Evolutionary conservation across 2,329 filamentous ascomycete genomes (phyloP).

Genomic region (Bipolaris gigantea): DNA sequence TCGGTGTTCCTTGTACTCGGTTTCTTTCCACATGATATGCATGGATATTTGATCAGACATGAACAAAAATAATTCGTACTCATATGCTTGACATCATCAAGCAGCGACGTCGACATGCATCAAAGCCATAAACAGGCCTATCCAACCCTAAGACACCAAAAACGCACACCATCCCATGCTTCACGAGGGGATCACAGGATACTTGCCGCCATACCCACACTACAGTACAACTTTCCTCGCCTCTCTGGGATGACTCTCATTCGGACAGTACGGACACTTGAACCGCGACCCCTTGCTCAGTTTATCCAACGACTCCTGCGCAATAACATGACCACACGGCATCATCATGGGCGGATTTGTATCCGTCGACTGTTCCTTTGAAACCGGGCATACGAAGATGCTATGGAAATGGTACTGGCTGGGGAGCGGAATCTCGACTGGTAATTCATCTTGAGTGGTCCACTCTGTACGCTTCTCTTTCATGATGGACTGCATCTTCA

Average conservation of each 20-base stretch:
- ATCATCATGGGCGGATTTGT: constrained; percentile 95
- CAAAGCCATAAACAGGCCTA: not conserved
- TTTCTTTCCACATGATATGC: too few relatives aligned
- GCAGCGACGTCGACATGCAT: not conserved
- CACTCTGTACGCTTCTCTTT: constrained; percentile 89
- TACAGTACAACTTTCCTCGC: constrained; percentile 53
- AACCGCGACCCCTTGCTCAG: constrained; percentile 78
- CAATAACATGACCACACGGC: constrained; percentile 92
- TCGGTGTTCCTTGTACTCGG: too few relatives aligned
- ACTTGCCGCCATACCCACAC: not conserved
- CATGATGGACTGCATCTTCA: constrained; percentile 87
- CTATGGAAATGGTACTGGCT: constrained; percentile 77
- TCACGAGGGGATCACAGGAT: not conserved
- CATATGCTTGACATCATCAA: not conserved
- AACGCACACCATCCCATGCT: too few relatives aligned
- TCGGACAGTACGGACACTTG: constrained; percentile 96
- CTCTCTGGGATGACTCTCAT: constrained; percentile 76
- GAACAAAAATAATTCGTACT: not conserved
- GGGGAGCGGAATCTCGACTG: constrained; percentile 71
- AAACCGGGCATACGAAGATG: constrained; percentile 97
- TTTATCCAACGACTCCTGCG: constrained; percentile 76
- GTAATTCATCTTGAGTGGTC: constrained; percentile 88
- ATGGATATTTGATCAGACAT: not conserved
- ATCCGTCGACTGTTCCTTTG: constrained; percentile 93
- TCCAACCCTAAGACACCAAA: not conserved